phyloP scores from a whole-genome alignment of 2,329 filamentous ascomycete species.

The Thermomyces lanuginosus region DNA sequence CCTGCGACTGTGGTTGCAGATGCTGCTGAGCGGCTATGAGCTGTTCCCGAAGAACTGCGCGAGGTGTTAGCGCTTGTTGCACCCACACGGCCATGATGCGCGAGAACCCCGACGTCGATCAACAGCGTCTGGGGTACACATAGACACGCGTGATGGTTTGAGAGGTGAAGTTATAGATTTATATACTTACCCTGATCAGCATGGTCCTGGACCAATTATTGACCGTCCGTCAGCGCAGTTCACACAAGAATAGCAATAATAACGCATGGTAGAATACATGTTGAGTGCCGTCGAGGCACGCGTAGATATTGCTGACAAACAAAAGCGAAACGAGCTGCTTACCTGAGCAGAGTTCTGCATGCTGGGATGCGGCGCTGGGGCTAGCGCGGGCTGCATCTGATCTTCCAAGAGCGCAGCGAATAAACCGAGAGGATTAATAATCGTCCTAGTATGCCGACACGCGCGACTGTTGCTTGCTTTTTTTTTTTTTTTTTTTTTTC shows the following conservation, averaged over 20 bases:
- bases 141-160: background rate
- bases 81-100: background rate
- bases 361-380: constrained; percentile 33
- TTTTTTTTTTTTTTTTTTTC: too few species aligned
- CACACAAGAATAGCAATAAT: too few species aligned
- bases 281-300: background rate
- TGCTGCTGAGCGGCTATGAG: constrained; percentile 37
- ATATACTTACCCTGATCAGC: constrained; percentile 28
- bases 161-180: background rate
- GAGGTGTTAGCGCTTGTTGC: too few species aligned
- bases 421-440: too few species aligned
- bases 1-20: constrained; percentile 30
- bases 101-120: background rate
- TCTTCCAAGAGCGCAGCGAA: too few species aligned
- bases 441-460: too few species aligned
- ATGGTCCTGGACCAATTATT: constrained; percentile 14
- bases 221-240: too few species aligned
- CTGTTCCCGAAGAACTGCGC: constrained; percentile 48
- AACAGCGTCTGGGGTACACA: background rate
- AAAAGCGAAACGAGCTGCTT: constrained; percentile 32
- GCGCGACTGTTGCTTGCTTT: too few species aligned
- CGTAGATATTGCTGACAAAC: constrained; percentile 18
- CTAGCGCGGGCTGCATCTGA: constrained; percentile 31
- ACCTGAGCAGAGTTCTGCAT: constrained; percentile 38
- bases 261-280: too few species aligned